Percentiles rank a stretch among this genome's conserved stretches.
phyloP scores from a whole-genome alignment of 768 basidiomycete species.

The Phlegmacium glaucopus region DNA sequence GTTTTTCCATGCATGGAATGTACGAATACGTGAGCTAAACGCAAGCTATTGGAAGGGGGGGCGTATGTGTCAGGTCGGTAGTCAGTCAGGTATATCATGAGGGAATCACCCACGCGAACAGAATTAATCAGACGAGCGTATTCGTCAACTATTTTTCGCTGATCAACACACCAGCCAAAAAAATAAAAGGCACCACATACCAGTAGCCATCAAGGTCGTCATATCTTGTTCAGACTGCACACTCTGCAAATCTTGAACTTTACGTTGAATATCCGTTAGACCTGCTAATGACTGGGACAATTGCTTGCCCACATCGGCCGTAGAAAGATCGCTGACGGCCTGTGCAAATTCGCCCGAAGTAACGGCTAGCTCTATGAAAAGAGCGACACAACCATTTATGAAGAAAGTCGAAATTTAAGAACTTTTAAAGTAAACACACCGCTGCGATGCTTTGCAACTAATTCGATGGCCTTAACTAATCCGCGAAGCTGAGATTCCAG shows the following conservation, averaged over 20 bases:
- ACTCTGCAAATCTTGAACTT: conserved; percentile 70
- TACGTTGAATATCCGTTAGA: conserved; percentile 71
- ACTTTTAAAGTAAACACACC: conserved; percentile 37
- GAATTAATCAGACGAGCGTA: conserved; percentile 89
- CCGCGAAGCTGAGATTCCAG: conserved; percentile 87
- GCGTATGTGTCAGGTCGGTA: too few relatives aligned
- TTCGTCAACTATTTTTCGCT: conserved; percentile 64
- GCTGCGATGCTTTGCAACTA: conserved; percentile 77
- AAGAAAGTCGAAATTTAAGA: neutral
- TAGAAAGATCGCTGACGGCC: conserved; percentile 62
- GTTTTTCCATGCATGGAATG: conserved; percentile 76
- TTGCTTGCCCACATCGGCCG: conserved; percentile 72
- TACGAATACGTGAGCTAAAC: conserved; percentile 83
- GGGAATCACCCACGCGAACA: conserved; percentile 59
- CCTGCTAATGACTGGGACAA: conserved; percentile 67
- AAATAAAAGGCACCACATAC: conserved; percentile 26
- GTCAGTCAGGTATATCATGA: neutral
- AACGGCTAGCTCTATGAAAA: conserved; percentile 55
- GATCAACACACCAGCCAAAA: neutral
- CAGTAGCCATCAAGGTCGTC: conserved; percentile 74
- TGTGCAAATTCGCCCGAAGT: conserved; percentile 81
- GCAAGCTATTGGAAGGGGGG: conserved; percentile 53
- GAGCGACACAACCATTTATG: neutral
- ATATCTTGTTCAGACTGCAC: conserved; percentile 82
- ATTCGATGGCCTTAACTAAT: conserved; percentile 82